phyloP scores from a whole-genome alignment of 1,139 yeast species.

The Lodderomyces oxycetoniae region DNA sequence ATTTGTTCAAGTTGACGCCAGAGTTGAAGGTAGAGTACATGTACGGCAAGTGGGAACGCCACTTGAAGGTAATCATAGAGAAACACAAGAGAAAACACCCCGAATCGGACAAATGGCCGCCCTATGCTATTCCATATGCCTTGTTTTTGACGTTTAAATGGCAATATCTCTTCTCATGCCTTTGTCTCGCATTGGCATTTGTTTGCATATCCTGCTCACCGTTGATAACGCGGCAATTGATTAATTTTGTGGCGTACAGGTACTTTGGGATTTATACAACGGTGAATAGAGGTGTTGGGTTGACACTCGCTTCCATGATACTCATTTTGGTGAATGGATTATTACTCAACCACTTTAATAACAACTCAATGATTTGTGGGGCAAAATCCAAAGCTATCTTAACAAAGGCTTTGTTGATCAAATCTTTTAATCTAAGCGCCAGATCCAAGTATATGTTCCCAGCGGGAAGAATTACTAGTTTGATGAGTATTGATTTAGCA shows the following conservation, averaged over 20 bases:
- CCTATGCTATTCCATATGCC: conserved; percentile 31
- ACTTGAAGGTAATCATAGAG: conserved; percentile 22
- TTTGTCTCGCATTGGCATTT: conserved; percentile 36
- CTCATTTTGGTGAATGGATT: conserved; percentile 40
- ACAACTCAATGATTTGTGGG: conserved; percentile 44
- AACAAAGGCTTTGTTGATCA: conserved; percentile 36
- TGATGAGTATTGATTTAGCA: conserved; percentile 44
- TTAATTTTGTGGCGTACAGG: conserved; percentile 38
- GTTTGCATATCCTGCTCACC: conserved; percentile 41
- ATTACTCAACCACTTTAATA: conserved; percentile 41
- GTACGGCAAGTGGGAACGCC: conserved; percentile 29
- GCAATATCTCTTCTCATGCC: conserved; percentile 32
- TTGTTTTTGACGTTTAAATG: conserved; percentile 34
- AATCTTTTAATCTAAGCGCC: conserved; percentile 36
- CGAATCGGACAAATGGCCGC: conserved; percentile 29
- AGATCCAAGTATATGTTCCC: conserved; percentile 34
- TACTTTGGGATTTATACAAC: conserved; percentile 32
- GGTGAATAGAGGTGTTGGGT: conserved; percentile 37
- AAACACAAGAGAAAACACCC: conserved; percentile 14
- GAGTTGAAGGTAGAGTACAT: conserved; percentile 38
- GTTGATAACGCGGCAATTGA: conserved; percentile 34
- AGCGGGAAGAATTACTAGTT: conserved; percentile 38
- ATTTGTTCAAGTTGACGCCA: conserved; percentile 36
- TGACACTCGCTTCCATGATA: conserved; percentile 37
- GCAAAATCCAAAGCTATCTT: conserved; percentile 42